Conservation (phyloP, 2,329 filamentous ascomycete species). For the Calonectria ilicicola region DNA sequence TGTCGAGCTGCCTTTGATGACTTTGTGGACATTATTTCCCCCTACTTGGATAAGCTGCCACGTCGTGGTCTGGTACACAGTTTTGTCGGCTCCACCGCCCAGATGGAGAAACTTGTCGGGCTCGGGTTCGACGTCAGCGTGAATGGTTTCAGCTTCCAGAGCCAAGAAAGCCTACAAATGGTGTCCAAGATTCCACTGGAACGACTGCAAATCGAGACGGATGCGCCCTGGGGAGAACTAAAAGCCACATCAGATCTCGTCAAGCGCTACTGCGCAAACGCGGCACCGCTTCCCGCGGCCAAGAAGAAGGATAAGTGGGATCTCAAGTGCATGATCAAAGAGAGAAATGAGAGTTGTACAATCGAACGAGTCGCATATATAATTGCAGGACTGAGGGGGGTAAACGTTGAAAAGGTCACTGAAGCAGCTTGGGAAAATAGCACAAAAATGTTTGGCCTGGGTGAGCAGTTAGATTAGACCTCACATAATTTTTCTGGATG, state of each 20-base stretch:
- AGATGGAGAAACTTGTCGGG: slow-evolving; percentile 41
- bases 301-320: slow-evolving; percentile 65
- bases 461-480: slow-evolving; percentile 1
- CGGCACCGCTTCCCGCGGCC: slow-evolving; percentile 50
- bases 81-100: slow-evolving; percentile 37
- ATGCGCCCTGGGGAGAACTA: slow-evolving; percentile 43
- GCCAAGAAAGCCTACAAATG: slow-evolving; percentile 39
- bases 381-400: slow-evolving; percentile 60
- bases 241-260: slow-evolving; percentile 43
- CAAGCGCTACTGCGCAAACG: slow-evolving; percentile 55
- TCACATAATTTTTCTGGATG: no score
- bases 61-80: slow-evolving; percentile 41
- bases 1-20: slow-evolving; percentile 44
- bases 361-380: slow-evolving; percentile 60
- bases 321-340: slow-evolving; percentile 59
- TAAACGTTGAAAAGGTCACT: slow-evolving; percentile 55
- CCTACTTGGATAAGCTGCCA: slow-evolving; percentile 48
- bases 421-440: slow-evolving; percentile 53
- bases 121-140: slow-evolving; percentile 47
- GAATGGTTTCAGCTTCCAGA: slow-evolving; percentile 60
- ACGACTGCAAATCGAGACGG: slow-evolving; percentile 41
- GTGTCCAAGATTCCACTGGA: slow-evolving; percentile 37
- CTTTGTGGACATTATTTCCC: slow-evolving; percentile 49
- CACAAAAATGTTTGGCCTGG: slow-evolving; percentile 46
- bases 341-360: slow-evolving; percentile 62